Conservation (phyloP, 129 eudicot species). For the Lactuca saligna region DNA sequence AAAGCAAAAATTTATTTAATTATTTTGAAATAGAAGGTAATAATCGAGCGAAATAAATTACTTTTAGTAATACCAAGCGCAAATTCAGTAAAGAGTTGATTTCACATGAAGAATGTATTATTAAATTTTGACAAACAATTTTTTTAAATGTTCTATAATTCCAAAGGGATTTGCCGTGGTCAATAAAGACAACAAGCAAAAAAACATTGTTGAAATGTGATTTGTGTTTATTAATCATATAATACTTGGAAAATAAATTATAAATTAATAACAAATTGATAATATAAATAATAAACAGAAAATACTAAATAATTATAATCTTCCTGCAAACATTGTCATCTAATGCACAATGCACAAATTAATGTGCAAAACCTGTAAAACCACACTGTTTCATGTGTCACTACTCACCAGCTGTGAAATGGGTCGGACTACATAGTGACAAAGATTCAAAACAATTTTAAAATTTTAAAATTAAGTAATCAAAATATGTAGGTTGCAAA, state of each 20-base stretch:
- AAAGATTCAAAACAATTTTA: slow-evolving; percentile 4
- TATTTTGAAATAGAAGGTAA: background rate
- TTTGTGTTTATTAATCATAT: slow-evolving; percentile 4
- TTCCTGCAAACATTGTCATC: slow-evolving; percentile 42
- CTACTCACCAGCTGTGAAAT: slow-evolving; percentile 38
- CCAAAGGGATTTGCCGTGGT: slow-evolving; percentile 27
- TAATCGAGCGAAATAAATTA: background rate
- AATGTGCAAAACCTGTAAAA: slow-evolving; percentile 30
- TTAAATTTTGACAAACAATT: background rate
- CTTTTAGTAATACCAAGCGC: background rate
- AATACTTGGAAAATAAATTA: background rate
- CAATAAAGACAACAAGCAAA: slow-evolving; percentile 5
- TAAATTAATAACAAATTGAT: background rate
- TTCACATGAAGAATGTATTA: slow-evolving; percentile 9
- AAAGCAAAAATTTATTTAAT: too few relatives aligned
- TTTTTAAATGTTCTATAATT: slow-evolving; percentile 3
- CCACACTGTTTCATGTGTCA: slow-evolving; percentile 31
- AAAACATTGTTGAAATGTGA: slow-evolving; percentile 8
- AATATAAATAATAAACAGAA: background rate
- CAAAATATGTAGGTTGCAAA: background rate
- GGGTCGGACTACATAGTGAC: slow-evolving; percentile 25
- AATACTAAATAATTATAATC: background rate
- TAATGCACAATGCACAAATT: slow-evolving; percentile 37
- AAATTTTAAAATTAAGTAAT: background rate
- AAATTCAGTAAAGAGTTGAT: slow-evolving; percentile 11